Percentiles rank a stretch among this genome's conserved stretches.
These are phyloP conservation scores for Termitomyces sp. DNA, from an alignment of 768 basidiomycete species.

Conservation along the genomic window DNA sequence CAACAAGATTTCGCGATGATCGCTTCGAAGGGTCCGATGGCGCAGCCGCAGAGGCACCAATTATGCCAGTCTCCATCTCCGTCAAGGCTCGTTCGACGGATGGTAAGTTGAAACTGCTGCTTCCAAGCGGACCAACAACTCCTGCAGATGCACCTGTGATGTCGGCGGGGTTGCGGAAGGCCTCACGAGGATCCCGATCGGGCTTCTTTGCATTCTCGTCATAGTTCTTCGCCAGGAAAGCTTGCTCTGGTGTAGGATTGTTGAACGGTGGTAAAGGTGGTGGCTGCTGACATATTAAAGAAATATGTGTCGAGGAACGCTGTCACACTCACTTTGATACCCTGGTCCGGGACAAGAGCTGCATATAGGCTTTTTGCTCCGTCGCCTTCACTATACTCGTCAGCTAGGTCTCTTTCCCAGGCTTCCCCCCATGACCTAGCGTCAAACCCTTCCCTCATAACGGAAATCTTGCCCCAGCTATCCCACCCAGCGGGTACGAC, in stretches of 20 bases:
- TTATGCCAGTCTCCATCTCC: slow-evolving; percentile 75
- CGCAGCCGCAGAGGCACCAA: slow-evolving; percentile 21
- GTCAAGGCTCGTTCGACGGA: slow-evolving; percentile 82
- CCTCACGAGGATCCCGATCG: slow-evolving; percentile 82
- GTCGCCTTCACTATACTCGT: slow-evolving; percentile 38
- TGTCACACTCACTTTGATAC: slow-evolving; percentile 51
- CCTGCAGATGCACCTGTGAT: slow-evolving; percentile 54
- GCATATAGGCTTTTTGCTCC: slow-evolving; percentile 67
- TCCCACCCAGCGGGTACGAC: slow-evolving; percentile 97
- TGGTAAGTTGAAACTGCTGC: slow-evolving; percentile 79
- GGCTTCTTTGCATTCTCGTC: slow-evolving; percentile 89
- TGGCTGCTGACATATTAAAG: slow-evolving; percentile 31
- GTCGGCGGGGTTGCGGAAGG: slow-evolving; percentile 77
- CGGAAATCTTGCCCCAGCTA: slow-evolving; percentile 92
- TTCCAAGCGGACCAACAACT: slow-evolving; percentile 90
- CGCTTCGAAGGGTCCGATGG: slow-evolving; percentile 16
- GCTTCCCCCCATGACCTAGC: slow-evolving; percentile 73
- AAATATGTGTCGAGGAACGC: neutral
- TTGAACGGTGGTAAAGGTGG: slow-evolving; percentile 71
- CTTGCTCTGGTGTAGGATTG: slow-evolving; percentile 81
- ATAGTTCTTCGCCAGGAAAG: slow-evolving; percentile 86
- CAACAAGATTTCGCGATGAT: slow-evolving; percentile 25
- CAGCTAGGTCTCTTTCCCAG: slow-evolving; percentile 68
- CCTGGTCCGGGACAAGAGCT: slow-evolving; percentile 69
- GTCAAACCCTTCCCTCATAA: slow-evolving; percentile 89